phyloP scores from a whole-genome alignment of 202 grass and related monocot species.

The Schoenoplectus tabernaemontani region DNA sequence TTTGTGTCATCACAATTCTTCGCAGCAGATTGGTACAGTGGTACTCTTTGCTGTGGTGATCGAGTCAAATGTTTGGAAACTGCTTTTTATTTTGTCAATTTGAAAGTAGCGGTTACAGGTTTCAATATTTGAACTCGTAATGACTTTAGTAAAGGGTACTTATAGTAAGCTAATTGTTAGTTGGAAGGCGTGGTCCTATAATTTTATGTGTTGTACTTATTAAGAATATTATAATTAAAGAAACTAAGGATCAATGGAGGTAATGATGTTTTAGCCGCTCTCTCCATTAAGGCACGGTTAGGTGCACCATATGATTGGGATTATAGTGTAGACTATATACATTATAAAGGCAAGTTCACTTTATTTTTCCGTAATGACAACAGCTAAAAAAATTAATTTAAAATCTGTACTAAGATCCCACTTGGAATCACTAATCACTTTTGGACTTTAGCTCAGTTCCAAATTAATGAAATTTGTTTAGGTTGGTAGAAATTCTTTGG shows the following conservation, averaged over 20 bases:
- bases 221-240: conserved; percentile 6
- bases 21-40: no score
- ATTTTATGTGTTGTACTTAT: not conserved
- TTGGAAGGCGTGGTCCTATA: not conserved
- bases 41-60: not conserved
- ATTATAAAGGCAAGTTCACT: not conserved
- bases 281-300: not conserved
- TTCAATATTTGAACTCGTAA: not conserved
- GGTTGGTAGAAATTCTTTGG: no score
- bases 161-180: not conserved
- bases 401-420: not conserved
- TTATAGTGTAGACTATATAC: not conserved
- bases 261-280: conserved; percentile 22
- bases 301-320: conserved; percentile 2
- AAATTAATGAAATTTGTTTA: no score
- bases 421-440: not conserved
- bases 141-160: not conserved
- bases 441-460: not conserved
- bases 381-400: not conserved
- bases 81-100: not conserved
- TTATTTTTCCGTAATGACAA: not conserved
- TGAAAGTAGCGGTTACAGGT: not conserved
- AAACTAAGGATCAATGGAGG: not conserved
- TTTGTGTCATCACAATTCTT: no score
- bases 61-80: not conserved